Evolutionary conservation across 2,329 filamentous ascomycete species (phyloP).

Genomic region (Colletotrichum liriopes): DNA sequence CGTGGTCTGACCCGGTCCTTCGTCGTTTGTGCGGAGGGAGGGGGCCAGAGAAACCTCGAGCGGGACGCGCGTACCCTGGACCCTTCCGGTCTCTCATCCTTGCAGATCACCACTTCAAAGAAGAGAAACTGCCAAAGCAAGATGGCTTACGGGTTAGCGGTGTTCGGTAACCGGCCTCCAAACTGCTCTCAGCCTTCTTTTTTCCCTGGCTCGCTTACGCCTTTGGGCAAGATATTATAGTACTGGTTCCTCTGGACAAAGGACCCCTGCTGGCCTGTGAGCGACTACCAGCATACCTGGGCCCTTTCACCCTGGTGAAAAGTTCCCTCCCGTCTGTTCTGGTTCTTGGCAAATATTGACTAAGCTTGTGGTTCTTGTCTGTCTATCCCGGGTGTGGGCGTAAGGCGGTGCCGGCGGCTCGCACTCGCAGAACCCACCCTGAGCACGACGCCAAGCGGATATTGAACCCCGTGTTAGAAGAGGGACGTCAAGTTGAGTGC

Average conservation of each 20-base stretch:
- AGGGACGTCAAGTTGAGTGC: neutral
- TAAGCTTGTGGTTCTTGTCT: constrained; percentile 12
- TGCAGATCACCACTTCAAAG: constrained; percentile 43
- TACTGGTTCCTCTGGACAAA: constrained; percentile 10
- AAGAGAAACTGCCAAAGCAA: neutral
- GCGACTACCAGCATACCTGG: neutral
- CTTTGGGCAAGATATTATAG: constrained; percentile 18
- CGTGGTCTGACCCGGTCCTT: constrained; percentile 39
- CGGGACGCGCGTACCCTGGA: constrained; percentile 42
- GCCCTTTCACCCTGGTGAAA: neutral
- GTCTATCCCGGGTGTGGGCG: constrained; percentile 3
- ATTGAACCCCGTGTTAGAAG: neutral
- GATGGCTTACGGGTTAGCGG: constrained; percentile 4
- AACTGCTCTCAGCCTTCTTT: neutral
- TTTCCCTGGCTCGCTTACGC: constrained; percentile 1
- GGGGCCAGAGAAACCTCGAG: constrained; percentile 19
- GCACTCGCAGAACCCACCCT: constrained; percentile 3
- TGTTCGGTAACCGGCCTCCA: constrained; percentile 9
- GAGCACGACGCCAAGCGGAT: constrained; percentile 25
- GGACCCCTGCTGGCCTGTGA: neutral
- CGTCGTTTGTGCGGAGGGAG: constrained; percentile 27
- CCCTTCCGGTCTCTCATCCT: constrained; percentile 32
- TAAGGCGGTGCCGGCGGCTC: constrained; percentile 15
- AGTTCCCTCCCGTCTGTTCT: neutral
- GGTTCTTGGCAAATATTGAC: neutral